phyloP scores from a whole-genome alignment of 371 early-diverging fungal species.

The Phascolomyces articulosus region DNA sequence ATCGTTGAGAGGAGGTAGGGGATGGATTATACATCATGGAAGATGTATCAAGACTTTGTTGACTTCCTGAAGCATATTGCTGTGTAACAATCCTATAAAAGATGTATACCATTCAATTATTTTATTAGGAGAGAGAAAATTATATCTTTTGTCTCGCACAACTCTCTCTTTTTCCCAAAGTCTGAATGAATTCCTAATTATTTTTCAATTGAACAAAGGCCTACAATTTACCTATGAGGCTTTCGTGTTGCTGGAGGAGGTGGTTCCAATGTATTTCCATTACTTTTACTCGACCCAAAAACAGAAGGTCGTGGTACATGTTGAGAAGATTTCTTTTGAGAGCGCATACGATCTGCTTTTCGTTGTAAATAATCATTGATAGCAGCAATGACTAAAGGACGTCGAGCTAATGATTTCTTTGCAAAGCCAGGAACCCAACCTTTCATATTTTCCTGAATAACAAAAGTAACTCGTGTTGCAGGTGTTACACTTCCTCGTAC shows the following conservation, averaged over 20 bases:
- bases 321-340: constrained; percentile 25
- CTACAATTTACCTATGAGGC: not conserved
- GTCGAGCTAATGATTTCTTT: constrained; percentile 62
- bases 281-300: constrained; percentile 17
- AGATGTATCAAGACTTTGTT: constrained; percentile 8
- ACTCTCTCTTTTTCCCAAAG: too few species aligned
- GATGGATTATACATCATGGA: constrained; percentile 10
- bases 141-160: too few species aligned
- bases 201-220: too few species aligned
- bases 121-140: too few species aligned
- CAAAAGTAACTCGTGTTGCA: constrained; percentile 67
- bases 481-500: constrained; percentile 47
- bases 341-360: constrained; percentile 55
- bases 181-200: too few species aligned
- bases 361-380: constrained; percentile 68
- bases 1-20: constrained; percentile 24
- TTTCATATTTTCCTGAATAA: constrained; percentile 47
- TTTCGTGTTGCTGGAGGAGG: not conserved
- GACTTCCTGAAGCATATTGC: not conserved
- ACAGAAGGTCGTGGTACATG: constrained; percentile 37
- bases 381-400: constrained; percentile 65
- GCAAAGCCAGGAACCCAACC: constrained; percentile 72
- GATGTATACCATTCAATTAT: not conserved
- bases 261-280: not conserved
- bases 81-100: not conserved